Evolutionary conservation across 352 stramenopile species (phyloP), one percentile per base, ranked within the genome.

Genomic region (Pythium brassicae): DNA sequence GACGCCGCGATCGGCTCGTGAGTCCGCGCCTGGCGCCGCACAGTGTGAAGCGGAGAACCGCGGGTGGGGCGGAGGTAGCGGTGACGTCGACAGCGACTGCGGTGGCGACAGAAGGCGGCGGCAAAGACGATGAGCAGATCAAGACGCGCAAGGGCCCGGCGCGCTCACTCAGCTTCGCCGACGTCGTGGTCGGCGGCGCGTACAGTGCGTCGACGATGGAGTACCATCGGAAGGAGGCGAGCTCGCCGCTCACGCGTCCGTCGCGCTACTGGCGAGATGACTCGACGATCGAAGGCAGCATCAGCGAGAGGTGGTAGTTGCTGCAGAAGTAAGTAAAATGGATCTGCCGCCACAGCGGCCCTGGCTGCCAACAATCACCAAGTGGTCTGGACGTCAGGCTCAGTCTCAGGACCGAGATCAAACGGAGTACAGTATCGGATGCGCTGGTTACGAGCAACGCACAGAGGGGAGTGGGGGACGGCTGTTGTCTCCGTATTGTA

Each of bases 151-250:
- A 93, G 62, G 72, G 67, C 19, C 80, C 78, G 14, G 76, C 83
- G 23, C 78, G 85, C 17, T 94, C 83, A 4, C 74, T 94, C 58
- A 94, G 84, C 65, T 94, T 94, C 70, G 85, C 85, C 0, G 85
- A 94, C 48, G 85, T 94, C 14, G 85, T 94, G 0, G 71, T 87
- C 15, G 79, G 82, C n/a, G 69, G 55, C 19, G 54, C 58, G 2
- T 59, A 57, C 49, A 63, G 57, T 47, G 43, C 60, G 47, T 54
- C 59, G 56, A 50, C 35, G 23, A 56, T 60, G 25, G 32, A 59
- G 42, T 50, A 68, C 52, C 61, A 67, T 12, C 61, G 59, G 12
- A 76, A 74, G 29, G 67, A 66, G 9, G 75, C 69, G 22, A 74
- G 65, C 6, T 87, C 76, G 10, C 77, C 76, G 17, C 40, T 85